A percentile compares a stretch with the other conserved stretches of the same genome.
These are phyloP conservation scores for Naganishia vishniacii DNA, from an alignment of 768 basidiomycete species.

Conservation along the genomic window DNA sequence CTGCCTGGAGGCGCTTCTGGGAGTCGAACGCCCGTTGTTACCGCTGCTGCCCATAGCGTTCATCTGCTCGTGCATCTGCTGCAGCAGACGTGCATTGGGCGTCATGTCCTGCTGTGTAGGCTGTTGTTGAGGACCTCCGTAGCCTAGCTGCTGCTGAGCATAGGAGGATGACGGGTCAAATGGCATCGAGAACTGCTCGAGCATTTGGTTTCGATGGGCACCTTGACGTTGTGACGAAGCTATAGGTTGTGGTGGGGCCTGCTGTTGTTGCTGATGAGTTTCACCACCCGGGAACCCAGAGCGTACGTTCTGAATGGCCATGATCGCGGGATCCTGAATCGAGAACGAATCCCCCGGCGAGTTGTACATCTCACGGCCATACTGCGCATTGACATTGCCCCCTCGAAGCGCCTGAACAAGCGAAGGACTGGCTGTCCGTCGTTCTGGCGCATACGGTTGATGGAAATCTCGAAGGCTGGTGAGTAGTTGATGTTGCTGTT, in stretches of 20 bases:
- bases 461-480: constrained; percentile 23
- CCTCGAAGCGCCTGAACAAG: constrained; percentile 21
- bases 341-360: constrained; percentile 24
- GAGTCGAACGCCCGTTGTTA: background rate
- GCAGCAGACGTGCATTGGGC: constrained; percentile 12
- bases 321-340: constrained; percentile 29
- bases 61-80: constrained; percentile 25
- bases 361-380: constrained; percentile 20
- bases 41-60: constrained; percentile 8
- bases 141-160: constrained; percentile 24
- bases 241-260: too few relatives aligned
- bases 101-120: constrained; percentile 18
- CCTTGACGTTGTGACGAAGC: constrained; percentile 19
- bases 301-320: constrained; percentile 23
- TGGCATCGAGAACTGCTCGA: constrained; percentile 9
- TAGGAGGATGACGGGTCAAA: constrained; percentile 25
- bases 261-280: constrained; percentile 11
- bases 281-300: constrained; percentile 9
- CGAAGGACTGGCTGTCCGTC: constrained; percentile 24
- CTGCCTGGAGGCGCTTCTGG: constrained; percentile 10
- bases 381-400: constrained; percentile 6
- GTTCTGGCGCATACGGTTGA: constrained; percentile 25
- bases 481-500: constrained; percentile 21
- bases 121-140: constrained; percentile 21
- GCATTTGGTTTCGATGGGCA: constrained; percentile 9